Evolutionary conservation across 2,329 filamentous ascomycete genomes (phyloP).

Genomic region (Akanthomyces lecanii): DNA sequence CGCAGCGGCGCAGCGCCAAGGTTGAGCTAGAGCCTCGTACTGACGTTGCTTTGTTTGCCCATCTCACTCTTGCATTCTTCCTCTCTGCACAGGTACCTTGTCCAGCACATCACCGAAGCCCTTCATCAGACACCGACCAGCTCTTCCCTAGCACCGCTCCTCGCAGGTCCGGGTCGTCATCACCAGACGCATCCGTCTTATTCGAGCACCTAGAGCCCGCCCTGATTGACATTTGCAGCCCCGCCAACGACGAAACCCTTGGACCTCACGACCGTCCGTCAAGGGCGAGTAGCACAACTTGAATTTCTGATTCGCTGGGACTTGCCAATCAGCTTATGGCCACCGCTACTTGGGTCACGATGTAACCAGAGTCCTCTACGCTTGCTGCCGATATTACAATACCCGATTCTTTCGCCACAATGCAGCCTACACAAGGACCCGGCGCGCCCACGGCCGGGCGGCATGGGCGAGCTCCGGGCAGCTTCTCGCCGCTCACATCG

Average conservation of each 20-base stretch:
- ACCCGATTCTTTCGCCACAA: slow-evolving; percentile 31
- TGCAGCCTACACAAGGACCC: slow-evolving; percentile 42
- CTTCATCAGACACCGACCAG: not conserved
- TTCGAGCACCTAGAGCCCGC: not conserved
- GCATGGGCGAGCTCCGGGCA: slow-evolving; percentile 46
- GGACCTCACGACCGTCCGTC: not conserved
- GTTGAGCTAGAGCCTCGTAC: slow-evolving; percentile 9
- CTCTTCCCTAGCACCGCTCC: not conserved
- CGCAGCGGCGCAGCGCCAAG: not conserved
- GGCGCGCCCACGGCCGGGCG: slow-evolving; percentile 28
- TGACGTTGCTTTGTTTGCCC: slow-evolving; percentile 9
- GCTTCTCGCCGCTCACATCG: slow-evolving; percentile 49
- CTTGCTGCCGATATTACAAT: slow-evolving; percentile 7
- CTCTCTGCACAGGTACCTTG: not conserved
- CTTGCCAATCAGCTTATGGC: not conserved
- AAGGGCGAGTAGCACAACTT: not conserved
- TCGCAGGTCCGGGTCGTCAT: not conserved
- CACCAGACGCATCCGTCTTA: not conserved
- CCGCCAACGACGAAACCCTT: not conserved
- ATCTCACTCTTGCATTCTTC: not conserved
- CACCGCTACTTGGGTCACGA: not conserved
- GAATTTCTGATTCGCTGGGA: not conserved
- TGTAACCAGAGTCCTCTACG: not conserved
- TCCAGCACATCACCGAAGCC: not conserved
- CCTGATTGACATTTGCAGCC: not conserved